Conservation (phyloP, 192 early-diverging fungal species). For the Ambispora gerdemannii region DNA sequence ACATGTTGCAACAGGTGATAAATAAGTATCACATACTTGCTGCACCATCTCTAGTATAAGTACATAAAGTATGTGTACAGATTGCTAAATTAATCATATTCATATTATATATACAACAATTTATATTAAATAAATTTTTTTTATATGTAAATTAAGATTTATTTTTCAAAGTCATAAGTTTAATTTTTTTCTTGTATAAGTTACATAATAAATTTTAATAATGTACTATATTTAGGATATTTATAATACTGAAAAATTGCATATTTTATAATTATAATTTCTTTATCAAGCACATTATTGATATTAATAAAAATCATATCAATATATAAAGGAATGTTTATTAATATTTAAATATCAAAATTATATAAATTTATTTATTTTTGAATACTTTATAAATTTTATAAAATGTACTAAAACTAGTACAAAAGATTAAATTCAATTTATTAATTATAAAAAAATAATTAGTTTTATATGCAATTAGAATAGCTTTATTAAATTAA, state of each 20-base stretch:
- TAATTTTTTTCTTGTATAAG: background rate
- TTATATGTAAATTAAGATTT: background rate
- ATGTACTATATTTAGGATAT: constrained; percentile 11
- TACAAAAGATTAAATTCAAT: constrained; percentile 12
- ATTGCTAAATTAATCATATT: constrained; percentile 1
- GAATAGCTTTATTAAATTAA: too few species aligned
- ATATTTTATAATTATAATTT: background rate
- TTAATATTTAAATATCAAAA: background rate
- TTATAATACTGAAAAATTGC: background rate
- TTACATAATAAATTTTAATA: background rate
- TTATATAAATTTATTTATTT: background rate
- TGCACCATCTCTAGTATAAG: too few species aligned
- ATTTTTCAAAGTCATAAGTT: background rate
- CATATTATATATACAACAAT: background rate
- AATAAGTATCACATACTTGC: too few species aligned
- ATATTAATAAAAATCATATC: background rate
- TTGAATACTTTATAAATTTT: background rate
- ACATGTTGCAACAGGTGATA: too few species aligned
- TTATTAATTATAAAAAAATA: too few species aligned
- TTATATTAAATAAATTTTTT: background rate
- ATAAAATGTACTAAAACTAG: too few species aligned
- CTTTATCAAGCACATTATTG: background rate
- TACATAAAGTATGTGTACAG: background rate
- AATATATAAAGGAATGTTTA: background rate
- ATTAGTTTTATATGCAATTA: too few species aligned